Conservation (phyloP, 768 basidiomycete species). For the Mycena polygramma region DNA sequence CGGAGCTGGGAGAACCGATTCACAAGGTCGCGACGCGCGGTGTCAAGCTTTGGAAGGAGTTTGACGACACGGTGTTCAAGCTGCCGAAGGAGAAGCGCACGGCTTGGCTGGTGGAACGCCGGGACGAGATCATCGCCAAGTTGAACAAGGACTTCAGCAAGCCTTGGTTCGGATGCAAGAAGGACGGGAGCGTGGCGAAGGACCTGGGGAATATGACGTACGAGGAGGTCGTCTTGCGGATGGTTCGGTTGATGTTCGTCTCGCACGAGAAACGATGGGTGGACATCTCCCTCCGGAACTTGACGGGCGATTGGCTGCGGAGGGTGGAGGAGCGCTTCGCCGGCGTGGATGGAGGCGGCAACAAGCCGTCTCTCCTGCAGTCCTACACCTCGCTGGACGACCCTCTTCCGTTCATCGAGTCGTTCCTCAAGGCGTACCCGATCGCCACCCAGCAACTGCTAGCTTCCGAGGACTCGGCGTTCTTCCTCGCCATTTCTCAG, state of each 20-base stretch:
- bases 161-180: constrained; percentile 98
- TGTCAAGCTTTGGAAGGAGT: constrained; percentile 99
- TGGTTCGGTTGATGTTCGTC: constrained; percentile 96
- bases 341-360: constrained; percentile 80
- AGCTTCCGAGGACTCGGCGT: constrained; percentile 93
- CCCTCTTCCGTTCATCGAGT: constrained; percentile 79
- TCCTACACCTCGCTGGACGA: constrained; percentile 89
- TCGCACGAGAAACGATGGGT: constrained; percentile 94
- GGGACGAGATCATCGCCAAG: constrained; percentile 90
- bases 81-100: constrained; percentile 95
- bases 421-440: constrained; percentile 90
- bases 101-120: constrained; percentile 88
- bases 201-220: constrained; percentile 98
- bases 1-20: constrained; percentile 98
- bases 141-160: constrained; percentile 97
- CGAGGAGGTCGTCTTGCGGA: constrained; percentile 92
- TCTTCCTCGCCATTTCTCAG: constrained; percentile 96
- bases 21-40: constrained; percentile 99
- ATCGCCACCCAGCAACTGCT: constrained; percentile 88
- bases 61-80: constrained; percentile 96
- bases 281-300: constrained; percentile 90
- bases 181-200: constrained; percentile 84
- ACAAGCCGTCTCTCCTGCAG: constrained; percentile 86
- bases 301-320: constrained; percentile 97
- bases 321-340: constrained; percentile 97